Base-by-base conservation (phyloP, 2,329 filamentous ascomycete genomes). In the Triangularia setosa region DNA sequence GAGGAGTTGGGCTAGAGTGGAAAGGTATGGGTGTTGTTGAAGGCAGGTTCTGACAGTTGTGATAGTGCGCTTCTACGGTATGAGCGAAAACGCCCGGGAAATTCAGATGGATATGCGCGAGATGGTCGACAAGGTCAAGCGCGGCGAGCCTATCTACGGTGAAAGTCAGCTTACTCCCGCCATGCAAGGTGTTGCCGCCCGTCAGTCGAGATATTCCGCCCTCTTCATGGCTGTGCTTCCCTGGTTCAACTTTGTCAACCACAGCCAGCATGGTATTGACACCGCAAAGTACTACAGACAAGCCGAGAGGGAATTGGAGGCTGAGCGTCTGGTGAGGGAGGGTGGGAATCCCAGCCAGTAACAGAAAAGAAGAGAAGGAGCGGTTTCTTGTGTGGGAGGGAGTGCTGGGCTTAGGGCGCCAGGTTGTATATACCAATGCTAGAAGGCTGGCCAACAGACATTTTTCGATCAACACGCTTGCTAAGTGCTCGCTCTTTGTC, bases 171-270 rank as follows among this genome's bases (percentile, higher is more conserved):
- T 97, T 72, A 90, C 89, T 64, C 89, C 93, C 68, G 92, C 97
- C 79, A 90, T 97, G 83, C 95, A 99, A 80, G 95, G 94, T 65
- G 90, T 97, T 44, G 93, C 95, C 60, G 88, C 92, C 65, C 85
- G 95, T 72, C 96, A 99, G 82, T 97, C 93, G 74, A 86, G 95
- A 75, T 98, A 97, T 83, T 89, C 91, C 40, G 90, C 90, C 48
- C 83, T 95, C 30, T 95, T 94, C 78, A 81, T 91, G 69, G 90
- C 93, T 75, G 87, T 94, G 62, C 81, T 99, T 63, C 93, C 94
- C 44, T 98, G 93, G 95, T 94, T 97, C 81, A 99, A 99, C 83
- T 90, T 99, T 80, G 94, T 97, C 74, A 98, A 99, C 80, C 95
- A 99, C 80, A 89, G 87, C 75, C 82, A 96, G 85, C 95, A 99